Base-by-base conservation (phyloP, 306 rosid species). In the Albizia julibrissin region DNA sequence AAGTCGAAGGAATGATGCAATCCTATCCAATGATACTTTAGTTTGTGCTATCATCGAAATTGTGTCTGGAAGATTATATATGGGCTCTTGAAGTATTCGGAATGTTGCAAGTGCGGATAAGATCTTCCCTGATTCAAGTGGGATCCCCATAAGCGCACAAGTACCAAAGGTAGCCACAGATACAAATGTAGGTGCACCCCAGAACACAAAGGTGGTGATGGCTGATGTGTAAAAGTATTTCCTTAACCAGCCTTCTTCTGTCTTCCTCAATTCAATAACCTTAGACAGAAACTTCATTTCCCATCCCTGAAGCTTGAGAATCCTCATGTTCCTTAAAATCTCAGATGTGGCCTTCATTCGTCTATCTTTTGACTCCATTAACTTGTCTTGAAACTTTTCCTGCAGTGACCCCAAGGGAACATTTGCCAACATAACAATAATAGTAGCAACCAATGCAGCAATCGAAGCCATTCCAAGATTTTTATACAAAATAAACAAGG, bases 241-340 rank as follows among this genome's bases (percentile, higher is more conserved):
- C 54, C 26, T 88, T 76, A 91, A 77, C 89, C 90, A 91, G 7
- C 88, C 81, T 58, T 80, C 68, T 71, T 91, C 93, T 0, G 66
- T 56, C 34, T 75, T 70, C 80, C 95, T 86, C 9, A 86, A 83
- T 58, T 81, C 86, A 8, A 64, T 77, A 66, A 89, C 78, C 76
- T 79, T 89, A 0, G 89, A 81, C 26, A 85, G 72, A 69, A 91
- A 91, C 86, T 86, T 91, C 90, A 86, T 89, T 75, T 91, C 95
- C 95, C 95, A 91, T 75, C 89, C 93, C 76, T 89, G 91, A 33
- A 91, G 84, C 74, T 91, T 89, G 77, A 91, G 90, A 72, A 91
- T 88, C 76, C 86, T 83, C 91, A 91, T 88, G 87, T 83, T 89
- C 82, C 90, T 91, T n/a, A 91, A 83, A 64, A 87, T 67, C 90